Conservation (phyloP, 78 protist species). For the Anaeramoeba ignava region DNA sequence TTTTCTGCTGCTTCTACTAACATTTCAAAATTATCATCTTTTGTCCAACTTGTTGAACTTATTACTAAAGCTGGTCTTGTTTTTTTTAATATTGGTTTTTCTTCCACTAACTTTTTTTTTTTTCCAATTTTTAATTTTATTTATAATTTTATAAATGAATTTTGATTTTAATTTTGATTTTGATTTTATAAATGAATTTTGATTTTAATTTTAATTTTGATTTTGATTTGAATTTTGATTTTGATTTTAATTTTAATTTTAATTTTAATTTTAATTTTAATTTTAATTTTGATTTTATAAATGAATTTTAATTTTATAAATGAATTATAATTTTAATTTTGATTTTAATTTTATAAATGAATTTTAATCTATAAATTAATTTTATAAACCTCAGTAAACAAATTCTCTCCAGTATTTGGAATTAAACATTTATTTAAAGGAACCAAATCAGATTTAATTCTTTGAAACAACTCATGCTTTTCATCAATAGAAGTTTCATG, state of each 20-base stretch:
- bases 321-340: too few species aligned
- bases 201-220: too few species aligned
- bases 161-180: not conserved
- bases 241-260: not conserved
- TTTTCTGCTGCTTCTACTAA: not conserved
- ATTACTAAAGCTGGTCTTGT: not conserved
- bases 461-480: not conserved
- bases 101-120: not conserved
- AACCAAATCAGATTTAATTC: not conserved
- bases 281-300: not conserved
- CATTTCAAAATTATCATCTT: not conserved
- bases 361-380: too few species aligned
- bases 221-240: too few species aligned
- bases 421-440: not conserved
- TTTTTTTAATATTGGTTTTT: not conserved
- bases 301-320: not conserved
- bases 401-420: not conserved
- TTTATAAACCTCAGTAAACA: not conserved
- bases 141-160: not conserved
- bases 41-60: not conserved
- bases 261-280: not conserved
- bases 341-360: too few species aligned
- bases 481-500: not conserved
- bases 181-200: too few species aligned
- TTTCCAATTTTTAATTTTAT: not conserved